Evolutionary conservation across 2,329 filamentous ascomycete species (phyloP).

Genomic region (Bisporella sp.): DNA sequence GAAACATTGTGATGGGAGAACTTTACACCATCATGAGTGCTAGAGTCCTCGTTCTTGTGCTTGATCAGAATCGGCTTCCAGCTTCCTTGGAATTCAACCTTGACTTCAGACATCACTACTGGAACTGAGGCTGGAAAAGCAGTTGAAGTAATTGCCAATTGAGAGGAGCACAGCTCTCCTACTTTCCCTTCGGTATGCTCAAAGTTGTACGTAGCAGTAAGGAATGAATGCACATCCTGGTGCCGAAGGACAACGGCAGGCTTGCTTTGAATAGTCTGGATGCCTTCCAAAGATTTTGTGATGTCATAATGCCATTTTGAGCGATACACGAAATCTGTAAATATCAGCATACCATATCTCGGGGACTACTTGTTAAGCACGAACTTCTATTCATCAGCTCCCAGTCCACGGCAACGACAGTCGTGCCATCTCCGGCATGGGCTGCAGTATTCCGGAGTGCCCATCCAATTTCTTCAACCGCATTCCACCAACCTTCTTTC

Average conservation of each 20-base stretch:
- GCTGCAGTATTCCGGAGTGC: constrained; percentile 50
- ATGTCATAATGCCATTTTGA: constrained; percentile 57
- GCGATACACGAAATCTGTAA: constrained; percentile 44
- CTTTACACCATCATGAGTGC: background rate
- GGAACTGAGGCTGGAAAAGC: constrained; percentile 46
- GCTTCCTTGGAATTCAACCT: constrained; percentile 49
- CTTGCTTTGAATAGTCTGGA: constrained; percentile 34
- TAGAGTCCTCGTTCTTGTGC: constrained; percentile 14
- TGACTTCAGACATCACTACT: constrained; percentile 43
- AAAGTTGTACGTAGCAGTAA: constrained; percentile 51
- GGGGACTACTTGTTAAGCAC: constrained; percentile 20
- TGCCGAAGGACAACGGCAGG: constrained; percentile 46
- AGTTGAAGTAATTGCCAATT: constrained; percentile 50
- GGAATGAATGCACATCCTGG: constrained; percentile 44
- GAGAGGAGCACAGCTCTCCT: constrained; percentile 50
- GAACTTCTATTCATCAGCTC: constrained; percentile 53
- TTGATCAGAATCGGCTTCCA: constrained; percentile 47
- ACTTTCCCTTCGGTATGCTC: constrained; percentile 51
- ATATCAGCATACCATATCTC: constrained; percentile 14
- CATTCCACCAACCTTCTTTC: constrained; percentile 51
- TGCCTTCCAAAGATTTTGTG: constrained; percentile 45
- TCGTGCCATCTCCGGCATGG: constrained; percentile 42
- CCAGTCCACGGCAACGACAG: constrained; percentile 58
- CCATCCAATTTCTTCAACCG: constrained; percentile 55
- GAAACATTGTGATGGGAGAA: constrained; percentile 13